Conservation (phyloP, 768 basidiomycete species). For the Boletus reticuloceps region DNA sequence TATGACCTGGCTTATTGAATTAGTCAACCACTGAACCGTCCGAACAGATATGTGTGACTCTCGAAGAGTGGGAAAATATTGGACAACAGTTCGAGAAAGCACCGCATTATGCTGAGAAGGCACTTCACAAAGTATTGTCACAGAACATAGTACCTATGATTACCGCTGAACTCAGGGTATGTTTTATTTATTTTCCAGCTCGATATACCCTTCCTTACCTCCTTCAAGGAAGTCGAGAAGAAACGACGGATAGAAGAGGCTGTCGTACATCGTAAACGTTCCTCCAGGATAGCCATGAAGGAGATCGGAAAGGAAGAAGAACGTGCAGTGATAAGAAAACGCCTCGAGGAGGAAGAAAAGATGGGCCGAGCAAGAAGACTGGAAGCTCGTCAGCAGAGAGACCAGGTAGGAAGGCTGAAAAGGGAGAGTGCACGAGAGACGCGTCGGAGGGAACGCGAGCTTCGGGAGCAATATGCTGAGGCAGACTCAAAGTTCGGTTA, state of each 20-base stretch:
- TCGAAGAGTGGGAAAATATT: constrained; percentile 83
- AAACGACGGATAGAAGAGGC: constrained; percentile 70
- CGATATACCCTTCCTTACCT: constrained; percentile 3
- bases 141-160: constrained; percentile 71
- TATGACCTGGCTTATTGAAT: constrained; percentile 2
- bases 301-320: constrained; percentile 81
- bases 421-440: constrained; percentile 62
- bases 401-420: constrained; percentile 51
- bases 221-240: constrained; percentile 55
- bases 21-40: background rate
- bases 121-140: constrained; percentile 64
- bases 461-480: constrained; percentile 19
- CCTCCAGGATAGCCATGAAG: constrained; percentile 80
- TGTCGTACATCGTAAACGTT: constrained; percentile 83
- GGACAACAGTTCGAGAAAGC: constrained; percentile 73
- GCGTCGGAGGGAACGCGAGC: constrained; percentile 36
- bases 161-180: constrained; percentile 62
- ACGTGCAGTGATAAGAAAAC: constrained; percentile 52
- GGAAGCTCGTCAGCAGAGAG: constrained; percentile 54
- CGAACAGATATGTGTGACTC: constrained; percentile 72
- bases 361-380: constrained; percentile 58
- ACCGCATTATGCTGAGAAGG: constrained; percentile 77
- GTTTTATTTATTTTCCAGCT: constrained; percentile 1
- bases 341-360: constrained; percentile 67
- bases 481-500: constrained; percentile 13